Evolutionary conservation across 306 rosid species (phyloP), one percentile per base, ranked within the genome.

Genomic region (Trichosanthes cucumerina): DNA sequence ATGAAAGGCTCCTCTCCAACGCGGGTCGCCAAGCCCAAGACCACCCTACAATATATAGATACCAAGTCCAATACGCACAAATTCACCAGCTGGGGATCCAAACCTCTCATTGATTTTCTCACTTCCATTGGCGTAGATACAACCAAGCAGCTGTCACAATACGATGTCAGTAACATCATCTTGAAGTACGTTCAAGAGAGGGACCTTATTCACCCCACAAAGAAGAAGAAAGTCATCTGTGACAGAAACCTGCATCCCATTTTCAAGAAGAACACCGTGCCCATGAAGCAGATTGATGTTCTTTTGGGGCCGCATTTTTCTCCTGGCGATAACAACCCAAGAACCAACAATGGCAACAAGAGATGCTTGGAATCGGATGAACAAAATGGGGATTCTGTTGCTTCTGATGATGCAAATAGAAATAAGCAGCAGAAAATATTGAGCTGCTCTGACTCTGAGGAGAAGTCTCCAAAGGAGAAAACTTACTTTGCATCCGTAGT

Each of bases 101-200:
- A 85, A 79, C 86, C 91, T 57, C 91, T 93, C 38, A 47, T 77
- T 47, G 83, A 78, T 50, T 91, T 93, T 87, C 97, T 93, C 44
- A 70, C 41, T 76, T 93, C 88, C 53, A 80, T 86, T 64, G 90
- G 91, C 53, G 85, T 80, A 65, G 89, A 86, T 68, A 50, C 79
- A 82, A 81, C 65, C 66, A 57, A 85, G 77, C 85, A 83, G 28
- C 26, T 90, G 66, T 50, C 88, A 5, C 91, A 21, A 44, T 76
- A 49, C 63, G 79, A 43, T 41, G 85, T 87, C 54, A 86, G 43
- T 41, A 47, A 63, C 53, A 79, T 87, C 79, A 83, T 93, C 56
- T 33, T 13, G n/a, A 78, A 57, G 18, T 93, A 93, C 87, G 86
- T 90, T 65, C 83, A 56, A 44, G 85, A 86, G 56, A 93, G 72